Percentiles rank a stretch among this genome's conserved stretches.
These are phyloP conservation scores for Mrakiaceae sp. DNA, from an alignment of 1,284 basidiomycete species.

Conservation along the genomic window DNA sequence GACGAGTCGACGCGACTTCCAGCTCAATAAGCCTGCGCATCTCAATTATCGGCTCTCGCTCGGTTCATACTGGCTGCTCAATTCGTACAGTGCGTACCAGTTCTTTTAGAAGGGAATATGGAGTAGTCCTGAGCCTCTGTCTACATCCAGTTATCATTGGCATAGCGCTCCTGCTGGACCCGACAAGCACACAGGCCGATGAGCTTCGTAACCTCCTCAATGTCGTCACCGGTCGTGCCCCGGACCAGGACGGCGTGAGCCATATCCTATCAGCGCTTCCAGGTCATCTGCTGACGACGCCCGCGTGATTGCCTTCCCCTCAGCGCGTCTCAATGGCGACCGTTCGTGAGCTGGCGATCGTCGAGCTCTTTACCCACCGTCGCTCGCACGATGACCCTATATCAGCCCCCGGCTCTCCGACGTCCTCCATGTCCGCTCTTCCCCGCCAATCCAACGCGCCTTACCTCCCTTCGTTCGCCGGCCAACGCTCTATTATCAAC, in stretches of 20 bases:
- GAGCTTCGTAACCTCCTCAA: slow-evolving; percentile 36
- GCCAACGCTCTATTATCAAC: background rate
- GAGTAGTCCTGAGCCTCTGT: background rate
- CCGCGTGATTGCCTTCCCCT: no score
- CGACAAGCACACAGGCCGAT: slow-evolving; percentile 35
- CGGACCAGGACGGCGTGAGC: slow-evolving; percentile 28
- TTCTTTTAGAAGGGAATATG: background rate
- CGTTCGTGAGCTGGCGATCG: slow-evolving; percentile 37
- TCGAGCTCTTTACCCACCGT: slow-evolving; percentile 36
- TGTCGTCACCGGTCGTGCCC: slow-evolving; percentile 34
- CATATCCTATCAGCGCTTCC: no score
- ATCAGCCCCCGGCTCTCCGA: slow-evolving; percentile 7
- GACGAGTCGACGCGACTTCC: slow-evolving; percentile 32
- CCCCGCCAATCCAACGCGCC: background rate
- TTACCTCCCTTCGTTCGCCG: background rate
- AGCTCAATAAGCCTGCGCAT: slow-evolving; percentile 31
- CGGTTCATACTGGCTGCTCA: slow-evolving; percentile 17
- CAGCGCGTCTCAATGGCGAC: slow-evolving; percentile 33
- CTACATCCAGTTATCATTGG: slow-evolving; percentile 37
- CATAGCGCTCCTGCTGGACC: slow-evolving; percentile 28
- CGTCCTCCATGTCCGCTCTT: background rate
- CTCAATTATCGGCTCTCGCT: slow-evolving; percentile 5
- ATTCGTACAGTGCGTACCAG: background rate
- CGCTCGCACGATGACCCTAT: slow-evolving; percentile 15
- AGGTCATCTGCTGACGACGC: no score